Evolutionary conservation across 2,329 filamentous ascomycete species (phyloP), one percentile per base, ranked within the genome.

Genomic region (Microcyclospora tardicrescens): DNA sequence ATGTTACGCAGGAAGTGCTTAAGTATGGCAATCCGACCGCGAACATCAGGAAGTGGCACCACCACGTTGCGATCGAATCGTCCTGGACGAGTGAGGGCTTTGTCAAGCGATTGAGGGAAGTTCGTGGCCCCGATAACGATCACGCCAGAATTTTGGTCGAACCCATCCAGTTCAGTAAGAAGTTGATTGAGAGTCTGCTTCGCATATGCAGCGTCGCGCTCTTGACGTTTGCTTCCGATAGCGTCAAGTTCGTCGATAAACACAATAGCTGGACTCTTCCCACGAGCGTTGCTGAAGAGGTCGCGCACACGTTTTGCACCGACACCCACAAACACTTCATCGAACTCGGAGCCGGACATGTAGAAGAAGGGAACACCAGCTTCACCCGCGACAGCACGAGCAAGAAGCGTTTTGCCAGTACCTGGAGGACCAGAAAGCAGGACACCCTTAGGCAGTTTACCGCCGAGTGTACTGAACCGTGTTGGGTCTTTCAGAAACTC

Each of bases 361-460:
- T 95, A 98, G 72, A 96, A 98, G 72, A 98, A 98, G 1, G 91
- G 91, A 13, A 98, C 91, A 40, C 89, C 91, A 38, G 91, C 87
- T 66, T 98, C 91, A 37, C 91, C 91, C 35, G 91, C 91, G 43
- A 98, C 91, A 39, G 91, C 93, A 54, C 91, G 81, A 46, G 91
- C 91, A 44, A 98, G 75, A 31, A 98, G 75, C 10, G 91, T 98
- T 67, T 98, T 98, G 65, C 91, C 91, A 44, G 91, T 98, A 66
- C 91, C 91, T 37, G 91, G 91, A 56, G 91, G 91, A 1, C 91
- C 91, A 55, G 94, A 85, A 16, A 98, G 75, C 36, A 98, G 73
- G 42, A 98, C 85, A 68, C 91, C 91, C 64, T 96, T 98, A 39
- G 91, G 91, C 38, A 98, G 75, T 64, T 96, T 95, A 53, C 91